phyloP scores from a whole-genome alignment of 257 asterid species.

The Capsicum chinense region DNA sequence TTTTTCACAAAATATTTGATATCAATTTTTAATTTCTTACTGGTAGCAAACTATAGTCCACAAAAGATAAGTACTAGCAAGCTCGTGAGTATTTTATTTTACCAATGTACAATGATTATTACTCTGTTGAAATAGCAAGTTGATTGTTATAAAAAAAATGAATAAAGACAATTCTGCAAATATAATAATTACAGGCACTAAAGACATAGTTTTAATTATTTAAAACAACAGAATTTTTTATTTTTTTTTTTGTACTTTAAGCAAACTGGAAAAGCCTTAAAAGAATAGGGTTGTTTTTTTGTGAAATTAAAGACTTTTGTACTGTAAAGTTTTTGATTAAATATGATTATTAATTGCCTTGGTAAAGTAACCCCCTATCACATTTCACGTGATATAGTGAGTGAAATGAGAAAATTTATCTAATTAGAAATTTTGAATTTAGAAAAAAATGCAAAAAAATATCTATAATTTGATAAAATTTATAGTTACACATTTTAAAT shows the following conservation, averaged over 20 bases:
- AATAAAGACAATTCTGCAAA: not conserved
- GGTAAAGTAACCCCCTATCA: not conserved
- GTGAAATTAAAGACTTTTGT: conserved; percentile 6
- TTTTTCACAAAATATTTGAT: not conserved
- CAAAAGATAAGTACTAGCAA: not conserved
- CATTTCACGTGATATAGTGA: not conserved
- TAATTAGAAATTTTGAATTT: too few relatives aligned
- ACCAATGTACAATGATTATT: not conserved
- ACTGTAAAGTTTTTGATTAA: not conserved
- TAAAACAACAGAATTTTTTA: not conserved
- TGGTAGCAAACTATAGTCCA: too few relatives aligned
- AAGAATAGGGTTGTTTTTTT: conserved; percentile 20
- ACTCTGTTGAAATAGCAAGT: not conserved
- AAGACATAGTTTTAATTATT: not conserved
- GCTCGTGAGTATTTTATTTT: conserved; percentile 13
- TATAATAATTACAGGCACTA: not conserved
- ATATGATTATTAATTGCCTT: not conserved
- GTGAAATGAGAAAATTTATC: not conserved
- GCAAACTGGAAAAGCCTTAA: conserved; percentile 28
- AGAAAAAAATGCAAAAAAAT: too few relatives aligned
- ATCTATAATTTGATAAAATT: too few relatives aligned
- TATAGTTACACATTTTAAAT: too few relatives aligned
- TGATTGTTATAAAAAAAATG: not conserved
- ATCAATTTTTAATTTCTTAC: not conserved
- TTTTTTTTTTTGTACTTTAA: not conserved